Evolutionary conservation across 306 rosid species (phyloP), one percentile per base, ranked within the genome.

Genomic region (Cucurbita pepo): DNA sequence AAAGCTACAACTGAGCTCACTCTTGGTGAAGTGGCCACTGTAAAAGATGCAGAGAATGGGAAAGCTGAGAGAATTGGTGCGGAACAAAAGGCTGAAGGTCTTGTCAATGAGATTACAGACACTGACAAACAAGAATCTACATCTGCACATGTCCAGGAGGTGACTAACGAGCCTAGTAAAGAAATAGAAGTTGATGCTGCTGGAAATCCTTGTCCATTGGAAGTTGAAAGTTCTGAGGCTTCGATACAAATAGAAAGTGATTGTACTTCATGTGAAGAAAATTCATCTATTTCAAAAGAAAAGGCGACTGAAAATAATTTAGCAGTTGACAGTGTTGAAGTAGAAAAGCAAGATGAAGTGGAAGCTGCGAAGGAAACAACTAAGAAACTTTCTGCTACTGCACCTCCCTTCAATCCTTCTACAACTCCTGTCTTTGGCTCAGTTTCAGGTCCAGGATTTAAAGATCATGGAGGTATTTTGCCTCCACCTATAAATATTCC

Each of bases 311-410:
- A 69, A 74, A 85, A 83, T 80, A 90, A 76, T 74, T 80, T 78
- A 43, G 75, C 80, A 34, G 53, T 57, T 44, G 87, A 88, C 69
- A 54, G 47, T 38, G 56, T 75, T 25, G 56, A 87, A 59, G 91
- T 72, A 64, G 96, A 87, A 82, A 90, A 87, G 72, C 87, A 82
- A 77, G 91, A 87, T 48, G 97, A 85, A 69, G 81, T 59, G 34
- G 97, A 90, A 80, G 56, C 85, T 51, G 92, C 84, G 75, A 94
- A 87, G 86, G 99, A 94, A 81, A 73, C 86, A 34, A 85, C 89
- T 77, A 94, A 89, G 85, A 90, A 94, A 84, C 99, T 94, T 72
- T 94, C 99, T 75, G 99, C 99, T 11, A 87, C 96, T 38, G 99
- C 99, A 67, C 96, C 96, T 64, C 99, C 97, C 34, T 94, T 87